Conservation (phyloP, 2,329 filamentous ascomycete species). For the Claviceps quebecensis region DNA sequence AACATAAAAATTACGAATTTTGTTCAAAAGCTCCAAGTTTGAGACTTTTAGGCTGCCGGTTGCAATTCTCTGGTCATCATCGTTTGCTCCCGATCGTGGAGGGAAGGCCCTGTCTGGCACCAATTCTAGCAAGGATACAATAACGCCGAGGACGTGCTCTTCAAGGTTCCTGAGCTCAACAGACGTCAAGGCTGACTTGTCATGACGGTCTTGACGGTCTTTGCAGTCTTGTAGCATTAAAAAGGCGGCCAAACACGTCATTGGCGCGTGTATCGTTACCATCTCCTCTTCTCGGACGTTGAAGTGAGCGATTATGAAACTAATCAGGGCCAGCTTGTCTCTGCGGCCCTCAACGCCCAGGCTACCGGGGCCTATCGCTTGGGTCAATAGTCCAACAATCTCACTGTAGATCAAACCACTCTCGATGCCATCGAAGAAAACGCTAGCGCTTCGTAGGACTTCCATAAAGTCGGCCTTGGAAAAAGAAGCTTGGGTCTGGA, state of each 20-base stretch:
- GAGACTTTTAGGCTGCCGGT: conserved; percentile 8
- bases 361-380: conserved; percentile 37
- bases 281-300: conserved; percentile 95
- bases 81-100: conserved; percentile 10
- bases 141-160: conserved; percentile 31
- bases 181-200: conserved; percentile 17
- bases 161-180: conserved; percentile 17
- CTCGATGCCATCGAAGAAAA: conserved; percentile 96
- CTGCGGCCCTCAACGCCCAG: conserved; percentile 33
- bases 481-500: conserved; percentile 47
- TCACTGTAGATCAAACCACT: conserved; percentile 86
- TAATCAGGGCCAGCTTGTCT: conserved; percentile 56
- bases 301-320: conserved; percentile 76
- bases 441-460: conserved; percentile 80
- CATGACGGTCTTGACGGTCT: conserved; percentile 21
- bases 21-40: conserved; percentile 41
- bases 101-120: conserved; percentile 51
- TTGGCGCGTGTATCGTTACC: conserved; percentile 70
- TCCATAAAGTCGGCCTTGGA: conserved; percentile 65
- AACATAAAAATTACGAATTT: conserved; percentile 53
- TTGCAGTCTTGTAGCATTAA: conserved; percentile 47
- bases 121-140: conserved; percentile 44
- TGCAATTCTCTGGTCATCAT: conserved; percentile 6
- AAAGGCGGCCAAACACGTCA: conserved; percentile 45
- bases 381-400: conserved; percentile 52